A percentile compares a stretch with the other conserved stretches of the same genome.
These are phyloP conservation scores for Torulaspora microellipsoides DNA, from an alignment of 805 yeast genomes.

Conservation along the genomic window DNA sequence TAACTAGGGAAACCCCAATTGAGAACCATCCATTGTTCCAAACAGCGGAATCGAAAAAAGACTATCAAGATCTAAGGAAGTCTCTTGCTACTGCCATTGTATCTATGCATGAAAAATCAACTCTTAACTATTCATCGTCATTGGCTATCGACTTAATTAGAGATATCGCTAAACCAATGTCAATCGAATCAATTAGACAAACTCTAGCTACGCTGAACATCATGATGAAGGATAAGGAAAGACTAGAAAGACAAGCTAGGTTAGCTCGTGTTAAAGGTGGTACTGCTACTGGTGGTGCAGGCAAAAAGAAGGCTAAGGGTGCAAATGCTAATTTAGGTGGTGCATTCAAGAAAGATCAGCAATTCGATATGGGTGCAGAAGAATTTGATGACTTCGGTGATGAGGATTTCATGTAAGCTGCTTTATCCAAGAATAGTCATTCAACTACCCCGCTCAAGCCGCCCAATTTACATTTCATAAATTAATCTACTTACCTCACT, in stretches of 20 bases:
- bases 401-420: slow-evolving; percentile 73
- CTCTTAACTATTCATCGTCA: slow-evolving; percentile 63
- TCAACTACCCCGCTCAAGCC: no score
- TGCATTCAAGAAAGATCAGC: slow-evolving; percentile 60
- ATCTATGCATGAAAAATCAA: slow-evolving; percentile 55
- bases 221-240: slow-evolving; percentile 75
- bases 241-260: slow-evolving; percentile 85
- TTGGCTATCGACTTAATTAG: slow-evolving; percentile 82
- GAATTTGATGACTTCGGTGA: slow-evolving; percentile 62
- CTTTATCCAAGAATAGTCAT: no score
- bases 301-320: slow-evolving; percentile 89
- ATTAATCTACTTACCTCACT: no score
- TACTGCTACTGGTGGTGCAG: slow-evolving; percentile 87
- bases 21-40: slow-evolving; percentile 72
- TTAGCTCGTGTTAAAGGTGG: slow-evolving; percentile 71
- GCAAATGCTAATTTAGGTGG: slow-evolving; percentile 62
- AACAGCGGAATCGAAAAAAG: slow-evolving; percentile 72
- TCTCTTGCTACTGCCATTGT: slow-evolving; percentile 59
- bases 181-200: slow-evolving; percentile 78
- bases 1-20: slow-evolving; percentile 51
- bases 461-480: no score
- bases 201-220: slow-evolving; percentile 81
- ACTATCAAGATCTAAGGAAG: slow-evolving; percentile 73
- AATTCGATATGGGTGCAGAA: slow-evolving; percentile 49
- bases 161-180: slow-evolving; percentile 76